These are phyloP conservation scores for Chlorella sorokiniana DNA, from an alignment of 139 green algal genomes.

Conservation along the genomic window DNA sequence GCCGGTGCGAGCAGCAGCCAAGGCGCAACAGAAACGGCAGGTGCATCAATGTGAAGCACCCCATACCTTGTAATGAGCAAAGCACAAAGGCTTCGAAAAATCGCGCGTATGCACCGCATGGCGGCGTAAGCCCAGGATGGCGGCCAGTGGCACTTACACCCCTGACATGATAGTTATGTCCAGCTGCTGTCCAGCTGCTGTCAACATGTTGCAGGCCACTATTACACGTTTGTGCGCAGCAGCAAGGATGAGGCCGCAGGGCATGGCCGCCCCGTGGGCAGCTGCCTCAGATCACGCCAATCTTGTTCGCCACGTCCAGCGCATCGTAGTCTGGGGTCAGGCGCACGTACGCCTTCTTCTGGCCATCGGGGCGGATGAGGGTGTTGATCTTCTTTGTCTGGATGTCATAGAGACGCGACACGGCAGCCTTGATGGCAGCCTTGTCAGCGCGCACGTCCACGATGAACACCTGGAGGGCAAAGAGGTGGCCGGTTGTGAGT, in stretches of 20 bases:
- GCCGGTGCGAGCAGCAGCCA: not conserved
- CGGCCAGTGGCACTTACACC: too few species aligned
- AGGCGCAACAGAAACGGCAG: not conserved
- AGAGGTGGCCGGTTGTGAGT: not conserved
- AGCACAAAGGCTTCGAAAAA: too few species aligned
- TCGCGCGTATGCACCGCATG: too few species aligned
- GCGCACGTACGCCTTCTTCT: slow-evolving; percentile 99
- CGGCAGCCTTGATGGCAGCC: slow-evolving; percentile 94
- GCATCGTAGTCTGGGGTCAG: slow-evolving; percentile 96
- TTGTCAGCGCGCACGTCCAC: slow-evolving; percentile 89
- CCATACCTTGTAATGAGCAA: too few species aligned
- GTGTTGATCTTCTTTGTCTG: slow-evolving; percentile 98
- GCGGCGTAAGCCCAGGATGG: too few species aligned
- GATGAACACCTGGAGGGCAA: slow-evolving; percentile 82
- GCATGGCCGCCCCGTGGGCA: too few species aligned
- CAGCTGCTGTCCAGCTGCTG: too few species aligned
- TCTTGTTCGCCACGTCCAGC: slow-evolving; percentile 99
- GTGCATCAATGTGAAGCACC: not conserved
- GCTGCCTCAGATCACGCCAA: not conserved
- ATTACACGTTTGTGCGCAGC: too few species aligned
- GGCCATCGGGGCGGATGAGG: slow-evolving; percentile 94
- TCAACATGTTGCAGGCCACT: too few species aligned
- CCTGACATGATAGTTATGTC: too few species aligned
- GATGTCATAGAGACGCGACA: slow-evolving; percentile 97
- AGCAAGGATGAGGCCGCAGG: too few species aligned